Conservation (phyloP, 208 protist species). For the Balamuthia mandrillaris region DNA sequence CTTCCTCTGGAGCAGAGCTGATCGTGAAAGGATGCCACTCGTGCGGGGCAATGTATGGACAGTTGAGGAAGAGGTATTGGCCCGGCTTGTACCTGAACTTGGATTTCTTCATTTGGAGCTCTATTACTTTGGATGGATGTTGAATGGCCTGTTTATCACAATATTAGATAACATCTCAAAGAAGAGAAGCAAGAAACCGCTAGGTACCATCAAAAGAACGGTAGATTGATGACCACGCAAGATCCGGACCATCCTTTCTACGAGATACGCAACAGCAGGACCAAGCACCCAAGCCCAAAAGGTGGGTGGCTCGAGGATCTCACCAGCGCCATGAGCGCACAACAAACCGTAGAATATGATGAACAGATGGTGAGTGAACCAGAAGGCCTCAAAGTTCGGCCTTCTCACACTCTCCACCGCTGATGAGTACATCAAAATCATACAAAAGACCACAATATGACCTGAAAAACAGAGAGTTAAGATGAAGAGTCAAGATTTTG, state of each 20-base stretch:
- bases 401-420: constrained; percentile 57
- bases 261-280: constrained; percentile 63
- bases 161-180: no score
- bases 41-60: constrained; percentile 65
- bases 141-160: no score
- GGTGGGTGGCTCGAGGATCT: not conserved
- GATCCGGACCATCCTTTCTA: constrained; percentile 68
- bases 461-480: no score
- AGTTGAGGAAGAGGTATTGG: constrained; percentile 81
- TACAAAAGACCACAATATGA: constrained; percentile 55
- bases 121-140: no score
- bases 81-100: constrained; percentile 69
- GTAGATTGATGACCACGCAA: constrained; percentile 52
- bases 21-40: constrained; percentile 87
- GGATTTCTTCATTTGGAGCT: constrained; percentile 48
- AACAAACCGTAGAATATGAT: constrained; percentile 70
- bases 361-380: constrained; percentile 80
- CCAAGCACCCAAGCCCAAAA: constrained; percentile 30
- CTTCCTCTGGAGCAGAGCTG: constrained; percentile 66
- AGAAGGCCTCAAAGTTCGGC: constrained; percentile 77
- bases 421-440: constrained; percentile 71
- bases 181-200: no score
- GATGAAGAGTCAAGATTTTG: no score
- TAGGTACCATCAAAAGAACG: constrained; percentile 54
- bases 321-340: constrained; percentile 60